These are phyloP conservation scores for Begonia masoniana DNA, from an alignment of 306 rosid species.

Conservation along the genomic window DNA sequence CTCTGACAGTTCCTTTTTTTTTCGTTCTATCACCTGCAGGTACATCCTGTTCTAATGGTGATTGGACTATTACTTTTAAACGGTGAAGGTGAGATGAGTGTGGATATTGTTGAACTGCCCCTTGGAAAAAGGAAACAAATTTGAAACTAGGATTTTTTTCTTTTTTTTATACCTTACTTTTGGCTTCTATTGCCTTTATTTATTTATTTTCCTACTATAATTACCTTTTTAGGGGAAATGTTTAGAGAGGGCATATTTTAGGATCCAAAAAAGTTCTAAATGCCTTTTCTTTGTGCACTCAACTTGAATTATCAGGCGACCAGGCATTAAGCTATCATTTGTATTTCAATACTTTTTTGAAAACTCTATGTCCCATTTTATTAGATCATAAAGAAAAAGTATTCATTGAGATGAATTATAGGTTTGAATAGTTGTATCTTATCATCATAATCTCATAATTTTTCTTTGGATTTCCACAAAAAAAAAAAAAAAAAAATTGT, in stretches of 20 bases:
- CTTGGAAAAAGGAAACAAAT: neutral
- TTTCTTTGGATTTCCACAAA: conserved; percentile 1
- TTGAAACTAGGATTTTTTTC: neutral
- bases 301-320: too few relatives aligned
- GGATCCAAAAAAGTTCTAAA: too few relatives aligned
- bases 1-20: neutral
- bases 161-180: too few relatives aligned
- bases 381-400: too few relatives aligned
- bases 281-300: too few relatives aligned
- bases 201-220: neutral
- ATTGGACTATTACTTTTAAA: conserved; percentile 33
- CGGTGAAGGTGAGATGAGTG: conserved; percentile 35
- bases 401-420: too few relatives aligned
- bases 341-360: too few relatives aligned
- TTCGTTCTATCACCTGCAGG: conserved; percentile 18
- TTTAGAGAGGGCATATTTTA: too few relatives aligned
- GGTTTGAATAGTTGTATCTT: neutral
- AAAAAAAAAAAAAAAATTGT: conserved; percentile 1
- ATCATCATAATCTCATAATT: neutral
- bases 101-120: neutral
- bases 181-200: neutral
- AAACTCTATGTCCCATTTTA: too few relatives aligned
- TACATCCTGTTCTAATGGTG: conserved; percentile 55
- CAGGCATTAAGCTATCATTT: too few relatives aligned
- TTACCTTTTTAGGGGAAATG: neutral